Conservation (phyloP, 768 basidiomycete species). For the Mycena sanguinolenta region DNA sequence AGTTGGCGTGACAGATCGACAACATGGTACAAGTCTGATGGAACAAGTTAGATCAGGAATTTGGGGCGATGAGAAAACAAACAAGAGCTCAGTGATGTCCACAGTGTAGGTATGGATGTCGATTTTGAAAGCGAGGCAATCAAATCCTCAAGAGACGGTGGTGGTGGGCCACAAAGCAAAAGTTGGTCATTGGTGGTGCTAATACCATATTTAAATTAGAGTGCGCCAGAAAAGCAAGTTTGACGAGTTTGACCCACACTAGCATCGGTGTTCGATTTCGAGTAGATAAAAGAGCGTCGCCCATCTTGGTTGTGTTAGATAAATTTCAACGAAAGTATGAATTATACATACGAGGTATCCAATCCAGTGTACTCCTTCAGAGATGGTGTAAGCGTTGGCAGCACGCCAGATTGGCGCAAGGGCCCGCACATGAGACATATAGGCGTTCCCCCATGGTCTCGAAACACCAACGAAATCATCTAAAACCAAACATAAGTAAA, state of each 20-base stretch:
- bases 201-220: not conserved
- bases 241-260: not conserved
- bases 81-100: slow-evolving; percentile 9
- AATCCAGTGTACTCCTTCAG: slow-evolving; percentile 2
- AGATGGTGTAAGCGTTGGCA: not conserved
- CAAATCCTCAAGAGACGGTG: slow-evolving; percentile 8
- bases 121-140: not conserved
- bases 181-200: slow-evolving; percentile 26
- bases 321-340: too few relatives aligned
- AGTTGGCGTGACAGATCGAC: slow-evolving; percentile 4
- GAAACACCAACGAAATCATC: slow-evolving; percentile 13
- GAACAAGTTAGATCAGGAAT: not conserved
- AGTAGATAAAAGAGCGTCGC: slow-evolving; percentile 19
- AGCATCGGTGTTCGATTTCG: slow-evolving; percentile 14
- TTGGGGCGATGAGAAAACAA: not conserved
- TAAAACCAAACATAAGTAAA: not conserved
- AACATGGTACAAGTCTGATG: not conserved
- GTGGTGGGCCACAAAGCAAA: slow-evolving; percentile 16
- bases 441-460: slow-evolving; percentile 30
- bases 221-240: not conserved
- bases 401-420: slow-evolving; percentile 17
- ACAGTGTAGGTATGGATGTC: not conserved
- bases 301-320: slow-evolving; percentile 11
- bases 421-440: slow-evolving; percentile 15
- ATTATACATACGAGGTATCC: slow-evolving; percentile 1